Conservation (phyloP, 2,329 filamentous ascomycete species). For the Coniosporium tulheliwenetii region DNA sequence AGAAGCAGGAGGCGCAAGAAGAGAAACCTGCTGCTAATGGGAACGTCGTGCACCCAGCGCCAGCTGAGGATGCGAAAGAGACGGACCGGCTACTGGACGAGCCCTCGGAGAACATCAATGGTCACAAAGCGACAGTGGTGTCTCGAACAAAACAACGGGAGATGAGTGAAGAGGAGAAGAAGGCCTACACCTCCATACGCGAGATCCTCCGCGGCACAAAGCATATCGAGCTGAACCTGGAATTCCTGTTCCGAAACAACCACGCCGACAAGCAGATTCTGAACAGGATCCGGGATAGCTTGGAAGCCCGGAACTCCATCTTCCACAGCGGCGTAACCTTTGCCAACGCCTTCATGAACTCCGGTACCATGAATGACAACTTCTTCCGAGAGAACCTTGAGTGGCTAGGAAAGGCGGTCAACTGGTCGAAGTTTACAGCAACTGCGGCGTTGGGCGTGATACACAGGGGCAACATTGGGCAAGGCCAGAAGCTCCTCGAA, state of each 20-base stretch:
- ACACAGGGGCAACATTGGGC: conserved; percentile 84
- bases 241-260: conserved; percentile 93
- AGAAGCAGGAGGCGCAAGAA: conserved; percentile 31
- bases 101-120: conserved; percentile 36
- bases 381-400: conserved; percentile 98
- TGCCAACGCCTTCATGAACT: conserved; percentile 98
- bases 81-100: conserved; percentile 43
- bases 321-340: conserved; percentile 97
- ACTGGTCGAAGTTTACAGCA: conserved; percentile 98
- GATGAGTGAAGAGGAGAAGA: conserved; percentile 32
- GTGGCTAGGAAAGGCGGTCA: conserved; percentile 95
- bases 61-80: conserved; percentile 36
- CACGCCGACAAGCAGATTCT: conserved; percentile 81
- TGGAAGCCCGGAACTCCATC: conserved; percentile 93
- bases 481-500: conserved; percentile 83
- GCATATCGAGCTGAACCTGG: conserved; percentile 85
- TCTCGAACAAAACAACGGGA: conserved; percentile 26
- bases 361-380: conserved; percentile 92
- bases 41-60: conserved; percentile 13
- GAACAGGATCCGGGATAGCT: conserved; percentile 89
- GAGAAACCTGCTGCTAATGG: conserved; percentile 21
- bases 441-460: conserved; percentile 94
- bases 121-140: conserved; percentile 30
- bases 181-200: conserved; percentile 40
- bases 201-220: conserved; percentile 71